Evolutionary conservation across 2,329 filamentous ascomycete genomes (phyloP), one percentile per base, ranked within the genome.

Genomic region (Delphinella strobiligena): DNA sequence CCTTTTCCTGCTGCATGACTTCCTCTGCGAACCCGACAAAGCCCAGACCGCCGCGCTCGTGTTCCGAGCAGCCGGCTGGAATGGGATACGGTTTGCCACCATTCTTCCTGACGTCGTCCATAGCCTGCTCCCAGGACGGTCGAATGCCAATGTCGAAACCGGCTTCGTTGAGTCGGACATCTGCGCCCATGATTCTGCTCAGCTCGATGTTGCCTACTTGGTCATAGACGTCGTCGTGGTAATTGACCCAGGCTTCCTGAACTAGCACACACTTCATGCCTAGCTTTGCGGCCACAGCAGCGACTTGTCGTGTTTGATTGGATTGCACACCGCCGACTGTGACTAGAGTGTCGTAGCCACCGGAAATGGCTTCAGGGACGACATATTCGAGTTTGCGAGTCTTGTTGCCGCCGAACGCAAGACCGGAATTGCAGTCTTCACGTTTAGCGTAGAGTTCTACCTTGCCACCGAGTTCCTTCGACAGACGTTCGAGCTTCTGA

Each of bases 21-120:
- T 84, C 80, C 27, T 81, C 75, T 1, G 79, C 78, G 74, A 79
- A 84, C 2, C 78, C 64, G 5, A 78, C 78, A 50, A 83, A 84
- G 0, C 80, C 80, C 12, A 84, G 56, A 0, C 80, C 80, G 3
- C 80, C 80, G 0, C 82, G 64, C 1, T 76, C 75, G 53, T 84
- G 80, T 54, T 82, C 78, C 0, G 74, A 80, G 1, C 79, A 79
- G 0, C 80, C 80, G 0, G 79, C 78, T 3, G 80, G 80, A 47
- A 84, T 82, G 52, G 79, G 80, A 53, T 83, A 85, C 0, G 80
- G 76, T 54, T 72, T 77, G 29, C 69, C 68, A 0, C 76, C 79
- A 1, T 54, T 54, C 1, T 50, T 54, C 42, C 63, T 59, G 12
- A 78, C 68, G 51, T 78, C 72, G 11, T 68, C 59, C 31, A 69